Conservation (phyloP, 2,329 filamentous ascomycete genomes). For the Trichoderma sp. region DNA sequence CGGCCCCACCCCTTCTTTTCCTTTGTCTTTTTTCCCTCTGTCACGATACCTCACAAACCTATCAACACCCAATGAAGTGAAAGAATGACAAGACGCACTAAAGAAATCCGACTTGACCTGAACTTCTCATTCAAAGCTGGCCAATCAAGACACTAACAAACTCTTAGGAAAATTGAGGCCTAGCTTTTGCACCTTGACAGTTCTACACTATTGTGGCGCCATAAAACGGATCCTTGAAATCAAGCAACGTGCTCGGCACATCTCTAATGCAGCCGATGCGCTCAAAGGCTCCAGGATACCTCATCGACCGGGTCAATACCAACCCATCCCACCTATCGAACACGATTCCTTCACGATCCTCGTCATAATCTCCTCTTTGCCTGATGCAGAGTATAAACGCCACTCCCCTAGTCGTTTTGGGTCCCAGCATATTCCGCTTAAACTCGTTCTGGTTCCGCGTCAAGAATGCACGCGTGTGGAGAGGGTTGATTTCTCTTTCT, state of each 20-base stretch:
- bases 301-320: conserved; percentile 1
- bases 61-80: neutral
- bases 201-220: neutral
- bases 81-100: neutral
- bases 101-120: neutral
- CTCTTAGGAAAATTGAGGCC: neutral
- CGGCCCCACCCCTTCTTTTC: neutral
- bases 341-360: too few species aligned
- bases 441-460: neutral
- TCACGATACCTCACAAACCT: neutral
- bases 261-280: conserved; percentile 10
- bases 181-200: neutral
- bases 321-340: neutral
- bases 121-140: neutral
- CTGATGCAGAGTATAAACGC: neutral
- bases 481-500: neutral
- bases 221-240: neutral
- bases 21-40: neutral
- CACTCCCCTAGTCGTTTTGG: neutral
- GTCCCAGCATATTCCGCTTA: neutral
- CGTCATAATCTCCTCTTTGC: neutral
- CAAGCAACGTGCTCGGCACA: neutral
- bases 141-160: neutral
- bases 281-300: neutral
- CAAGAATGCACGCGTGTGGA: neutral